A percentile compares a stretch with the other conserved stretches of the same genome.
Conservation (phyloP, 208 protist species). For the Lotmaria passim region DNA sequence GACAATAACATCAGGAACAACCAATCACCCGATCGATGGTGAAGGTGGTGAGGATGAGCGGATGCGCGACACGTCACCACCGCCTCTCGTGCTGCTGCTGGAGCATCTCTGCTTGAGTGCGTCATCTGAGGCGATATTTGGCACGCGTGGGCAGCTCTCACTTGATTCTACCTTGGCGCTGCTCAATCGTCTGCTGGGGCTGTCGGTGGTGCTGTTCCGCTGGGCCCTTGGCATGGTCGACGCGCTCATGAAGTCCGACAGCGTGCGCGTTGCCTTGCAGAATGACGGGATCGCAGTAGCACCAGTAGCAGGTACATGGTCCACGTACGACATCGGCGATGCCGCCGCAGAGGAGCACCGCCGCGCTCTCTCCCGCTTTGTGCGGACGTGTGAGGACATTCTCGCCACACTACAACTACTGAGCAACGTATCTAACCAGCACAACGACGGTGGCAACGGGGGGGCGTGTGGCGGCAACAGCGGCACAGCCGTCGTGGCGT, state of each 20-base stretch:
- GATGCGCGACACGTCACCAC: constrained; percentile 1
- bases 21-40: neutral
- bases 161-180: constrained; percentile 45
- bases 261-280: constrained; percentile 7
- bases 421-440: neutral
- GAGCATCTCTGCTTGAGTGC: constrained; percentile 51
- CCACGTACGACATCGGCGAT: neutral
- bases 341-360: constrained; percentile 1
- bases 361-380: constrained; percentile 1
- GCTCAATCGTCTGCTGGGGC: constrained; percentile 31
- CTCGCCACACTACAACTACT: neutral
- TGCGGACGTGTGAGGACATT: neutral
- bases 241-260: constrained; percentile 15
- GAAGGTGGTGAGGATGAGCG: neutral
- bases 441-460: neutral
- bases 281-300: neutral
- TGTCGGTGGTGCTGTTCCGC: constrained; percentile 46
- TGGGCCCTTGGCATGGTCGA: constrained; percentile 28
- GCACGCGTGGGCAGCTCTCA: constrained; percentile 26
- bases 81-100: constrained; percentile 35
- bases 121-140: constrained; percentile 59
- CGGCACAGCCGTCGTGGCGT: constrained; percentile 2
- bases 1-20: neutral
- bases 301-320: neutral
- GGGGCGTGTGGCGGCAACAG: no score